Percentiles rank a stretch among this genome's conserved stretches.
phyloP scores from a whole-genome alignment of 805 yeast genomes.

The Lachancea thermotolerans region DNA sequence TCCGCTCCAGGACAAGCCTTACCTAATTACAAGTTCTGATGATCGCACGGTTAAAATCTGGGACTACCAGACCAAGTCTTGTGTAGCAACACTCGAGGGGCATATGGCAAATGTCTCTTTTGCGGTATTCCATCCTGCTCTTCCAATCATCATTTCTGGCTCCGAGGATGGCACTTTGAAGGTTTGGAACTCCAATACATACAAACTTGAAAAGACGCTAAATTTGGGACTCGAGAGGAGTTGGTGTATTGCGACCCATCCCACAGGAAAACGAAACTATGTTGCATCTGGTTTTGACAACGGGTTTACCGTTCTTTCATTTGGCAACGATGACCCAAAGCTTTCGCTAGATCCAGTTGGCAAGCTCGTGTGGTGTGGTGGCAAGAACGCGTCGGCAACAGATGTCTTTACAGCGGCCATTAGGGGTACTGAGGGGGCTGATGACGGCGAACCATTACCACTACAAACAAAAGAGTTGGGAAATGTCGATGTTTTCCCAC shows the following conservation, averaged over 20 bases:
- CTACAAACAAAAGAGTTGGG: conserved; percentile 87
- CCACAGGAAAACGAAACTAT: conserved; percentile 57
- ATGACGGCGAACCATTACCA: conserved; percentile 75
- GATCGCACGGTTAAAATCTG: conserved; percentile 84
- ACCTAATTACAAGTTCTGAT: conserved; percentile 84
- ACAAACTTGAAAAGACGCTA: conserved; percentile 85
- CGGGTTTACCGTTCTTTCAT: conserved; percentile 79
- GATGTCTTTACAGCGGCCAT: conserved; percentile 83
- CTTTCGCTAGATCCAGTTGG: conserved; percentile 91
- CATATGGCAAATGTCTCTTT: conserved; percentile 92
- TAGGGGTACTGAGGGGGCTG: conserved; percentile 57
- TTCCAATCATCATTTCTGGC: conserved; percentile 91
- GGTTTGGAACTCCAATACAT: conserved; percentile 92
- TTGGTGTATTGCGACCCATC: conserved; percentile 84
- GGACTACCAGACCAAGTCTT: conserved; percentile 96
- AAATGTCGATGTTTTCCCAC: conserved; percentile 89
- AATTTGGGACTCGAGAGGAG: conserved; percentile 92
- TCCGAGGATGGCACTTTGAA: conserved; percentile 93
- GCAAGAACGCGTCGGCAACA: conserved; percentile 53
- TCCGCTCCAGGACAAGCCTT: conserved; percentile 96
- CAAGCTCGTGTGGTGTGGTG: conserved; percentile 74
- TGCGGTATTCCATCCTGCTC: conserved; percentile 96
- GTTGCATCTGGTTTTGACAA: conserved; percentile 93
- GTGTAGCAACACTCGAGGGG: conserved; percentile 91
- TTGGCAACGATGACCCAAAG: conserved; percentile 93